Conservation (phyloP, 2,329 filamentous ascomycete genomes). For the Calonectria montana region DNA sequence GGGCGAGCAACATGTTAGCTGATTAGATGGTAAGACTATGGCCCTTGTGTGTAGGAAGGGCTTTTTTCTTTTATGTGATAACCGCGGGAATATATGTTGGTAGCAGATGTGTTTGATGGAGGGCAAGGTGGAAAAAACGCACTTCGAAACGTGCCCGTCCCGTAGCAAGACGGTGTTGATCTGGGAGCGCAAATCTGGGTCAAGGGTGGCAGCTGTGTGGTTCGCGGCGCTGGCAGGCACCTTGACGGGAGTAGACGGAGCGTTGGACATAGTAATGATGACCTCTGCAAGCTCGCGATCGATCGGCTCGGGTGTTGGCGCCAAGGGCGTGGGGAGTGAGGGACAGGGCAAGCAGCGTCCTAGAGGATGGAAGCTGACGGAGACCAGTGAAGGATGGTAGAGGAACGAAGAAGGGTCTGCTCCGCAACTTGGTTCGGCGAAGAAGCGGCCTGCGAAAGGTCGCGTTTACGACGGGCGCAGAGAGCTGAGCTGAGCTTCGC, state of each 20-base stretch:
- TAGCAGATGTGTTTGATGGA: background rate
- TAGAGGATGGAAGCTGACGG: background rate
- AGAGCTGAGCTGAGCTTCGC: background rate
- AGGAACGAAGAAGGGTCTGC: background rate
- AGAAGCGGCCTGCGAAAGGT: background rate
- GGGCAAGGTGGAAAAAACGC: constrained; percentile 34
- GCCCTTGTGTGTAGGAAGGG: background rate
- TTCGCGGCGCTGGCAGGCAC: constrained; percentile 69
- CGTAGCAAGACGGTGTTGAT: constrained; percentile 69
- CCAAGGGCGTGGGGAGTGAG: background rate
- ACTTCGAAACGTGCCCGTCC: constrained; percentile 71
- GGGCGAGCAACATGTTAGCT: constrained; percentile 10
- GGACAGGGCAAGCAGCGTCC: background rate
- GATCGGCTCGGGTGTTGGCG: constrained; percentile 4
- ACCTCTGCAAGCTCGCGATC: background rate
- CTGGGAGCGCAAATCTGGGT: constrained; percentile 71
- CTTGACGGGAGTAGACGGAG: constrained; percentile 68
- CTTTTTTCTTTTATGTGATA: background rate
- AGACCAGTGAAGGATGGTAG: background rate
- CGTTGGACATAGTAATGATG: constrained; percentile 54
- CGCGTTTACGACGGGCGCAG: background rate
- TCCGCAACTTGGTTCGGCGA: background rate
- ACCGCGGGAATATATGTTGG: background rate
- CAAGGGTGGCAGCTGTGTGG: constrained; percentile 70
- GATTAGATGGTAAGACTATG: background rate